Base-by-base conservation (phyloP, 768 basidiomycete genomes). In the Leccinum variicolor region DNA sequence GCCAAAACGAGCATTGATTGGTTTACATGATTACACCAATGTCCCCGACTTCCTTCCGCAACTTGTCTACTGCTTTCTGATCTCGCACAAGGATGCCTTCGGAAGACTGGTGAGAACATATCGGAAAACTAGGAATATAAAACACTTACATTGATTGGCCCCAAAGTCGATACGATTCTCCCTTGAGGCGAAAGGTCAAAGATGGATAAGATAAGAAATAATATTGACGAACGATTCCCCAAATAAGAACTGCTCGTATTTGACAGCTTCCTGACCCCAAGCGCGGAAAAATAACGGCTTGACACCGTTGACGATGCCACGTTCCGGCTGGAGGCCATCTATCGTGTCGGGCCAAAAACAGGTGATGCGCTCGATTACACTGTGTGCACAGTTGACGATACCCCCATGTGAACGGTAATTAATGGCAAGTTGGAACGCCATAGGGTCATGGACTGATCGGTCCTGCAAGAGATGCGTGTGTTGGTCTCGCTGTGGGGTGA, bases 381-480 rank as follows among this genome's bases (percentile, higher is more conserved):
- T 81, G 52, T 84, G 81, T 0, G 89, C 89, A 62, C 85, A 87
- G 48, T 84, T 76, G n/a, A 90, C 83, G 45, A 90, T 90, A 2
- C 89, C 89, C 0, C 79, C 80, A 63, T 89, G 86, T 0, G 86
- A 89, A 6, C 89, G 81, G 62, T 87, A 89, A 64, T 90, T 90
- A 50, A 79, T 73, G 0, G 79, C 70, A 1, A 91, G 75, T 59
- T 85, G 82, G 64, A 90, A 90, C 0, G 76, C 73, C 41, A 56
- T 60, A 4, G 75, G 79, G 1, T 68, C 60, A 10, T 54, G 53
- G 29, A 70, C 58, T 5, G 62, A 41, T 1, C 61, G 60, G 45
- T 62, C 54, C 3, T 54, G 58, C 29, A 62, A 54, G n/a, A 49
- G n/a, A 53, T 54, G 52, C 15, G 15, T 25, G 21, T 49, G 53